A percentile compares a stretch with the other conserved stretches of the same genome.
Conservation (phyloP, 768 basidiomycete genomes). For the Crepidotus variabilis region DNA sequence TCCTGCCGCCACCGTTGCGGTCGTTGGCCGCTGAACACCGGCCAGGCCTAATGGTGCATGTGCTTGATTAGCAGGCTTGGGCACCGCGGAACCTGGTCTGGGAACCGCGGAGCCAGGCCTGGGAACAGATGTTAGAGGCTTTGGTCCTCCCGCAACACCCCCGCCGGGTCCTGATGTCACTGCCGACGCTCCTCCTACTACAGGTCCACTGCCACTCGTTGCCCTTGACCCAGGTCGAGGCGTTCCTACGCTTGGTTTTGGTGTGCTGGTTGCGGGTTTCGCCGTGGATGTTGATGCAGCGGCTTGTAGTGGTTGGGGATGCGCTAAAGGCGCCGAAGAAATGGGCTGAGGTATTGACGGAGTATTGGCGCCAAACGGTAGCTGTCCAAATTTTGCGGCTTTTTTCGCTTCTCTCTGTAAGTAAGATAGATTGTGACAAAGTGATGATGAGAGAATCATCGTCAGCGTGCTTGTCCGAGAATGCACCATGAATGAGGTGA, state of each 20-base stretch:
- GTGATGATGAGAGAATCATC: not conserved
- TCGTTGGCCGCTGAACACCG: conserved; percentile 17
- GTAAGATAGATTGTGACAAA: not conserved
- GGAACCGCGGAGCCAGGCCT: conserved; percentile 25
- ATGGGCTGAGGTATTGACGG: conserved; percentile 8
- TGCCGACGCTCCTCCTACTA: conserved; percentile 2
- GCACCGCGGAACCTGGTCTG: conserved; percentile 24
- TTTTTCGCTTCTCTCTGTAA: conserved; percentile 70
- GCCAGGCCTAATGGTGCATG: conserved; percentile 4
- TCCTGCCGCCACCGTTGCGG: conserved; percentile 26
- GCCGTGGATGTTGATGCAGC: not conserved
- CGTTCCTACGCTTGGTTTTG: conserved; percentile 15
- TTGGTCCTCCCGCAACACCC: conserved; percentile 16
- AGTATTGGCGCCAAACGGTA: conserved; percentile 11
- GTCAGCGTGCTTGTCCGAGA: not conserved
- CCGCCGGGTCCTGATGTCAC: conserved; percentile 4
- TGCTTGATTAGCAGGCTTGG: conserved; percentile 14
- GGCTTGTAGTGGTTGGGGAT: conserved; percentile 21
- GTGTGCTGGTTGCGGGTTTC: not conserved
- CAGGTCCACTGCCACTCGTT: not conserved
- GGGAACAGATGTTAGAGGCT: conserved; percentile 24
- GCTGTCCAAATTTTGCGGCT: conserved; percentile 51
- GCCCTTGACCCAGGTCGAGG: conserved; percentile 30
- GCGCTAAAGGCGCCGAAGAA: conserved; percentile 17
- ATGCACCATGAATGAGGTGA: not conserved